Base-by-base conservation (phyloP, 2,329 filamentous ascomycete genomes). In the Neonectria punicea region DNA sequence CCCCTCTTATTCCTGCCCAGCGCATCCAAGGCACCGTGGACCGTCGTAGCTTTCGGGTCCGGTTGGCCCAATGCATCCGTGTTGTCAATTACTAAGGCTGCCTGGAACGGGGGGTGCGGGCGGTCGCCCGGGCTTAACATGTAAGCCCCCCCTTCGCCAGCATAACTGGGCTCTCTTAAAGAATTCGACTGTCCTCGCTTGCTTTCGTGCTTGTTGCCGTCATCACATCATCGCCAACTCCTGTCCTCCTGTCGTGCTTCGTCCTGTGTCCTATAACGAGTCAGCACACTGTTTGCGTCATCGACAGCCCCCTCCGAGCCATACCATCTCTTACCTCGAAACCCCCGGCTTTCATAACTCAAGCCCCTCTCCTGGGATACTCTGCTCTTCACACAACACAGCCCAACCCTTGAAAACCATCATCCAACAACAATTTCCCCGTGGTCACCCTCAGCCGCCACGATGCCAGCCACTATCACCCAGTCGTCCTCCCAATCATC, bases 401-500 rank as follows among this genome's bases (percentile, higher is more conserved):
- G 58, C 58, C 56, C 54, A 67, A 54, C 56, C 56, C 53, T 67
- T 69, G 70, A 72, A 70, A 74, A 70, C 57, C 68, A 60, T 65
- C 68, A 70, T 25, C 55, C 55, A 67, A 65, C 53, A 70, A 50
- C 36, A n/a, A 28, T 65, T 59, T 55, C 20, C 65, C 18, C 54
- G 50, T 46, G 56, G 36, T 32, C 56, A 65, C 43, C 51, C 58
- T 58, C 7, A 62, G n/a, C 50, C 73, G 78, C 77, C 72, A 76
- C 70, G 60, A 80, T 79, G 75, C 75, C 80, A 64, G 69, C 75
- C 71, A 70, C 74, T 55, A 78, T 78, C 70, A 77, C 77, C 46
- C 76, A 80, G 67, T 74, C 77, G 41, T 81, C 80, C 32, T 82
- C 82, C n/a, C 77, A 78, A 66, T 74, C 79, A 60, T 68, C 81